Conservation (phyloP, 169 alveolate species). For the Cryptosporidium sp. region DNA sequence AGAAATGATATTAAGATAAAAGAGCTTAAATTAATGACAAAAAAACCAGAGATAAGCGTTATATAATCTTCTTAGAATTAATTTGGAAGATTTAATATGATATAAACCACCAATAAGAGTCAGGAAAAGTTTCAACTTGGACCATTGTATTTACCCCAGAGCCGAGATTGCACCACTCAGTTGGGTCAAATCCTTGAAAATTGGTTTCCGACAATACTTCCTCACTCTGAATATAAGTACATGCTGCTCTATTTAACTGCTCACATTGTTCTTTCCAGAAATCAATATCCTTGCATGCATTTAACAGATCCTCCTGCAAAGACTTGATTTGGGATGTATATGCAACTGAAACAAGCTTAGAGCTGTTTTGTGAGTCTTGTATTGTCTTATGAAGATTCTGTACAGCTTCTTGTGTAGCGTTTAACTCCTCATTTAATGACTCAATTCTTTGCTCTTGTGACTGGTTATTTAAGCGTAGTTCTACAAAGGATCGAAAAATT, state of each 20-base stretch:
- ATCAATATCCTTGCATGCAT: constrained; percentile 74
- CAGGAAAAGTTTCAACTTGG: constrained; percentile 44
- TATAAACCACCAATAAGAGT: constrained; percentile 75
- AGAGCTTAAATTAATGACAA: neutral
- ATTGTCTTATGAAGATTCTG: constrained; percentile 62
- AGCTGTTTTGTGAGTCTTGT: constrained; percentile 61
- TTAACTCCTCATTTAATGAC: constrained; percentile 48
- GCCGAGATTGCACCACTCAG: constrained; percentile 60
- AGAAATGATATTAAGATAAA: neutral
- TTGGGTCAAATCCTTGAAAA: constrained; percentile 12
- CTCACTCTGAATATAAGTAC: neutral
- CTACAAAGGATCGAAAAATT: constrained; percentile 22
- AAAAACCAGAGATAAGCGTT: neutral
- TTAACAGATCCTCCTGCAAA: constrained; percentile 46
- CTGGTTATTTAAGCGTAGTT: constrained; percentile 1
- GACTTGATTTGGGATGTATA: constrained; percentile 64
- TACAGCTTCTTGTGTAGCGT: constrained; percentile 59
- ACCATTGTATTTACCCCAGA: constrained; percentile 34
- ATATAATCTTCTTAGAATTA: neutral
- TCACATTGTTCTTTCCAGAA: constrained; percentile 69
- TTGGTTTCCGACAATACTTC: neutral
- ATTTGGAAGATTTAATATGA: neutral
- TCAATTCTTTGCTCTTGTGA: constrained; percentile 47
- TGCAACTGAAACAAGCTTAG: constrained; percentile 47
- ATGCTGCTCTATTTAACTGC: neutral